These are phyloP conservation scores for Paraphaeosphaeria sporulosa DNA, from an alignment of 2,329 filamentous ascomycete species.

Conservation along the genomic window DNA sequence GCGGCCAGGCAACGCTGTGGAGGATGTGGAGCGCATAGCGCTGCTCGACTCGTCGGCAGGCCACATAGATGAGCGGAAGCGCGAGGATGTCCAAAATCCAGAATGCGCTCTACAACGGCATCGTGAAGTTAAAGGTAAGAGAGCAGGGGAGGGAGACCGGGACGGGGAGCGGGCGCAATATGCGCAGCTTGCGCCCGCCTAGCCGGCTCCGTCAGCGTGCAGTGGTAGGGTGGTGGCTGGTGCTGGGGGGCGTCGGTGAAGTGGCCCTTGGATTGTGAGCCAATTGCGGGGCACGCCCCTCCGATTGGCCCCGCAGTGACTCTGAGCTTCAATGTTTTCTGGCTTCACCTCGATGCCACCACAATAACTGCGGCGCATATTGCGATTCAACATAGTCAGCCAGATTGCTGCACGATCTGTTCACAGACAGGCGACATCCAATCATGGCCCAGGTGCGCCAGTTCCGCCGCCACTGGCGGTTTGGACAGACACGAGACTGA, in stretches of 20 bases:
- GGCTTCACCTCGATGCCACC: conserved; percentile 6
- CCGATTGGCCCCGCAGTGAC: conserved; percentile 9
- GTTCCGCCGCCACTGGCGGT: background rate
- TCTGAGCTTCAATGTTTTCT: background rate
- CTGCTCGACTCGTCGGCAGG: conserved; percentile 18
- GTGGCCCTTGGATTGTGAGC: background rate
- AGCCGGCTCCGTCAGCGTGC: background rate
- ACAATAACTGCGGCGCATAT: background rate
- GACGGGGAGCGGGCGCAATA: background rate
- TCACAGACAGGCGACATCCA: background rate
- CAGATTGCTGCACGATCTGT: background rate
- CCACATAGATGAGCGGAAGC: conserved; percentile 25
- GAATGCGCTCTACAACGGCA: conserved; percentile 6
- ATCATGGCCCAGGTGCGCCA: conserved; percentile 5
- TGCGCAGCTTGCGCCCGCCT: conserved; percentile 1
- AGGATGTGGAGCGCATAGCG: conserved; percentile 31
- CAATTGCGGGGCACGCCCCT: background rate
- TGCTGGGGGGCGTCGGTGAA: conserved; percentile 2
- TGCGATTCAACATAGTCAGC: background rate
- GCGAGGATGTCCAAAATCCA: conserved; percentile 3
- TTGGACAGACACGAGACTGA: conserved; percentile 30
- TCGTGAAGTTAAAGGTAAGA: background rate
- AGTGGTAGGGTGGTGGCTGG: background rate
- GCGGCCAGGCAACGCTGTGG: conserved; percentile 22
- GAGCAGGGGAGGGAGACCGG: background rate